These are phyloP conservation scores for Prunella vulgaris DNA, from an alignment of 257 asterid species.

Conservation along the genomic window DNA sequence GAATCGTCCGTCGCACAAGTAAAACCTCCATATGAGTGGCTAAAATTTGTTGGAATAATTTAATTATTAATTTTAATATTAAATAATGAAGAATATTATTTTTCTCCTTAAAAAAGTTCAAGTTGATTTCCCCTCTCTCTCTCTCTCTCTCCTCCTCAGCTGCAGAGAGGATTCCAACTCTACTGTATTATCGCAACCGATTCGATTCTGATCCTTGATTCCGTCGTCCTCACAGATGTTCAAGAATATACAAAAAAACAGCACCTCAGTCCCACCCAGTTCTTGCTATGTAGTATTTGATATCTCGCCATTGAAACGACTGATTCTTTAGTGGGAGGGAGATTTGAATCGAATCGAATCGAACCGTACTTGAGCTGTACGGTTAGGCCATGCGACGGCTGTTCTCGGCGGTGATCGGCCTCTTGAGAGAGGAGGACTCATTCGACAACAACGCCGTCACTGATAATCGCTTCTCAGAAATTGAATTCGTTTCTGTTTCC, in stretches of 20 bases:
- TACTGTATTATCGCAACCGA: slow-evolving; percentile 14
- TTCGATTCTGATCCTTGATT: slow-evolving; percentile 35
- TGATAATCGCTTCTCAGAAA: slow-evolving; percentile 16
- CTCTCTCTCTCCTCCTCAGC: neutral
- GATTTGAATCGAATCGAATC: slow-evolving; percentile 10
- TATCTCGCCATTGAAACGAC: neutral
- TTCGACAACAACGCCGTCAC: slow-evolving; percentile 6
- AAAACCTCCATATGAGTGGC: slow-evolving; percentile 9
- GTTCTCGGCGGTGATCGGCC: slow-evolving; percentile 49
- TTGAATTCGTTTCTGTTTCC: neutral
- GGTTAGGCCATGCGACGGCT: slow-evolving; percentile 81
- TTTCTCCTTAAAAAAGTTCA: neutral
- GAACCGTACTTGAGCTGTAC: slow-evolving; percentile 17
- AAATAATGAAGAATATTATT: neutral
- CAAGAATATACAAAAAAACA: neutral
- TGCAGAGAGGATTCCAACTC: slow-evolving; percentile 13
- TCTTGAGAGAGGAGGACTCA: slow-evolving; percentile 70
- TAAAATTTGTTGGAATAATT: neutral
- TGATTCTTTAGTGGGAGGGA: neutral
- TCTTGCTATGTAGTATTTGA: neutral
- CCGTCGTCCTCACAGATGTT: slow-evolving; percentile 32
- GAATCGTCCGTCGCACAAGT: slow-evolving; percentile 29
- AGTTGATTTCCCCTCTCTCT: neutral
- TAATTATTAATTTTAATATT: neutral
- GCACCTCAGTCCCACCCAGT: slow-evolving; percentile 5